Evolutionary conservation across 2,329 filamentous ascomycete genomes (phyloP), one percentile per base, ranked within the genome.

Genomic region (Juglanconis sp.): DNA sequence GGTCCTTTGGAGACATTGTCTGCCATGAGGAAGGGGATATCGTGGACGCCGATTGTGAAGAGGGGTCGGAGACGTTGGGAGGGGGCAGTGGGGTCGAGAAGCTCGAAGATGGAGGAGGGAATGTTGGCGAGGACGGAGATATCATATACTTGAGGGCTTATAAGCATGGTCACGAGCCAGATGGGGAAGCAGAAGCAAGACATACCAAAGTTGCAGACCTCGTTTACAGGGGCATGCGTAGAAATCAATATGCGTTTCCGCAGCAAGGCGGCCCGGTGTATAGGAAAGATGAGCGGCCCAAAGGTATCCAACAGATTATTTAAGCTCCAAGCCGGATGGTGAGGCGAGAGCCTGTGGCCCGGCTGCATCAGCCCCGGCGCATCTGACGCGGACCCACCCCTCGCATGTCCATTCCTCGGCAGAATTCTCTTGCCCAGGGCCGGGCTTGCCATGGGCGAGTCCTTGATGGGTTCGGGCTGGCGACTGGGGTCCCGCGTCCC

Each of bases 1-100:
- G 42, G 70, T 64, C 69, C 72, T 69, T 76, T 78, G 52, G 74
- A 74, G 2, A 77, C 76, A 31, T 81, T 80, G 64, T 89, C 82
- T 59, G 86, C 79, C 66, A 87, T 81, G 5, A 98, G 81, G 59
- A 89, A 86, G 5, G 90, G 85, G 53, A 99, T 96, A 70, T 99
- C 95, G 72, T 96, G 91, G 15, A 99, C 88, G 53, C 95, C 95
- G 61, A 99, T 84, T 56, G 89, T 92, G 77, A 98, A 99, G n/a
- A 99, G 82, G 0, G 94, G 90, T 31, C 87, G 85, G 35, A 95
- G 81, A 61, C 91, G 82, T 62, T 89, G 81, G 1, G 84, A 81
- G 32, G 86, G 80, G 3, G 84, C 81, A 32, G 81, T 80, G 0
- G 83, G 72, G 24, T 88, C 84, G n/a, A 96, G 79, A 13, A 88